phyloP scores from a whole-genome alignment of 2,329 filamentous ascomycete species.

The Aspergillus puulaauensis region DNA sequence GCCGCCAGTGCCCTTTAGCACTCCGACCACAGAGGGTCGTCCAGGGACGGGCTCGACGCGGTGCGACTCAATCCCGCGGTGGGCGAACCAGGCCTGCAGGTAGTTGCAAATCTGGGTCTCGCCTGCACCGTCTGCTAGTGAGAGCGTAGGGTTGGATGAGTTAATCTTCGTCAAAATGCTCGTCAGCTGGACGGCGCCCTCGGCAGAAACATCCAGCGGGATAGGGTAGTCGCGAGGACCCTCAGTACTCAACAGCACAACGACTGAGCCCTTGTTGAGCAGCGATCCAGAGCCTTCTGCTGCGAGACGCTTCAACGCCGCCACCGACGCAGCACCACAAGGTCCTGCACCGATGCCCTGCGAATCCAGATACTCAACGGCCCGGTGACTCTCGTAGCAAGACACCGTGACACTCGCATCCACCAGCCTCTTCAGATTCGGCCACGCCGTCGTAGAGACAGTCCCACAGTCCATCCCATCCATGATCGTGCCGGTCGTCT shows the following conservation, averaged over 20 bases:
- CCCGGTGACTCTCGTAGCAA: conserved; percentile 62
- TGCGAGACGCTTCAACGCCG: conserved; percentile 54
- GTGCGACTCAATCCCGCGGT: conserved; percentile 53
- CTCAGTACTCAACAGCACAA: conserved; percentile 69
- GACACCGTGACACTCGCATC: conserved; percentile 62
- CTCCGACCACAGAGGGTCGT: conserved; percentile 52
- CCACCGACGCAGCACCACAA: conserved; percentile 59
- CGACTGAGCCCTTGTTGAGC: conserved; percentile 50
- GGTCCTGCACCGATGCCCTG: conserved; percentile 56
- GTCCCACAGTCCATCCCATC: conserved; percentile 72
- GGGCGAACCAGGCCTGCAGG: conserved; percentile 51
- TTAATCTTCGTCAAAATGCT: conserved; percentile 50
- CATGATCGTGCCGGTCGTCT: conserved; percentile 68
- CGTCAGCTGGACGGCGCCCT: conserved; percentile 46
- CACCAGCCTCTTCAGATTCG: conserved; percentile 56
- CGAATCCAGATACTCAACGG: conserved; percentile 54
- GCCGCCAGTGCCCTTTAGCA: conserved; percentile 47
- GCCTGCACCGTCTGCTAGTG: conserved; percentile 44
- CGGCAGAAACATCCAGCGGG: conserved; percentile 43
- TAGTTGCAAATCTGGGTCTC: conserved; percentile 50
- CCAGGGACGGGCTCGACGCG: conserved; percentile 49
- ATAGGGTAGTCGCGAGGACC: conserved; percentile 55
- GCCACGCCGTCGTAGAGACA: conserved; percentile 65
- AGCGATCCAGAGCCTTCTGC: conserved; percentile 31
- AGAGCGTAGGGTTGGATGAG: conserved; percentile 50